These are phyloP conservation scores for Fusarium odoratissimum DNA, from an alignment of 2,329 filamentous ascomycete species.

Conservation along the genomic window DNA sequence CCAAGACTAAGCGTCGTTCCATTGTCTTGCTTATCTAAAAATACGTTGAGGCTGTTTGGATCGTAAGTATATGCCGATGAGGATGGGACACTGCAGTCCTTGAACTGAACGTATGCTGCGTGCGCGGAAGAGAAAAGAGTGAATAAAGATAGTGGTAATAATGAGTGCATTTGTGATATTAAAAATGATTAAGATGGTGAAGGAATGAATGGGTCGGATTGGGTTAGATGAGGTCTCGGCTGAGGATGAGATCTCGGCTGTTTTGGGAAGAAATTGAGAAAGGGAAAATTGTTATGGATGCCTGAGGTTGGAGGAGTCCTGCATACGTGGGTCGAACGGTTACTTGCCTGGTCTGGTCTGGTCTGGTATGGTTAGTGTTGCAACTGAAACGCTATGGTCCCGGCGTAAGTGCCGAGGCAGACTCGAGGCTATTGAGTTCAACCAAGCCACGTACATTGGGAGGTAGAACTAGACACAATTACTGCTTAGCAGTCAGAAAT, in stretches of 20 bases:
- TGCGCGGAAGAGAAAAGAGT: constrained; percentile 1
- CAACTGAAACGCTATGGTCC: not conserved
- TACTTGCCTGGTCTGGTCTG: not conserved
- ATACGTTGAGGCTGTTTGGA: not conserved
- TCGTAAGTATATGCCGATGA: constrained; percentile 11
- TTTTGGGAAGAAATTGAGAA: constrained; percentile 2
- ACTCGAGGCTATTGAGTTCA: not conserved
- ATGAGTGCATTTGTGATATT: constrained; percentile 10
- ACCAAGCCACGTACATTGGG: not conserved
- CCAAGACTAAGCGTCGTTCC: constrained; percentile 12
- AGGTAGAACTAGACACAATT: accelerated
- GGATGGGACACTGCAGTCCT: constrained; percentile 25
- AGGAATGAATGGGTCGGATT: constrained; percentile 9
- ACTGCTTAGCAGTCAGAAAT: accelerated
- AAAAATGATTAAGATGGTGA: not conserved
- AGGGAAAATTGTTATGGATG: not conserved
- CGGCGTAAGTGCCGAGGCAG: not conserved
- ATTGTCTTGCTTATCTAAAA: constrained; percentile 4
- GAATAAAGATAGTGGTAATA: not conserved
- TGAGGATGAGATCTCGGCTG: not conserved
- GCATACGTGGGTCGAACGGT: not conserved
- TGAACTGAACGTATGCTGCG: constrained; percentile 30
- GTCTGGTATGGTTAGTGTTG: not conserved
- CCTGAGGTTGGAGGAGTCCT: not conserved
- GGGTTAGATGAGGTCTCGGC: not conserved